These are phyloP conservation scores for Boletus eberwhitei DNA, from an alignment of 768 basidiomycete genomes.

Conservation along the genomic window DNA sequence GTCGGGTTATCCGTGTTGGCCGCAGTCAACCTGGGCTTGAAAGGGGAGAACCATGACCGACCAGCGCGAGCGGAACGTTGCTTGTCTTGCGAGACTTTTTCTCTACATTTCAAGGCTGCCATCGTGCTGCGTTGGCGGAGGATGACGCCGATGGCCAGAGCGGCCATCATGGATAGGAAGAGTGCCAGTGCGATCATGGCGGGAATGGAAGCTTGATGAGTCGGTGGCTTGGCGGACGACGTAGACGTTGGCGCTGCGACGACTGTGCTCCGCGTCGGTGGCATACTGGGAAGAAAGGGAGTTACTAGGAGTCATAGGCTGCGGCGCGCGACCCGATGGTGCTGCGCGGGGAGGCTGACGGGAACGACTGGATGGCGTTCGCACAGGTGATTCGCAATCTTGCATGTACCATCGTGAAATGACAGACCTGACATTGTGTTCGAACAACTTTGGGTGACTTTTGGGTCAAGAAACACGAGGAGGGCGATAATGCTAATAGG, in stretches of 20 bases:
- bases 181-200: conserved; percentile 20
- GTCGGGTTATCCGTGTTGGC: conserved; percentile 3
- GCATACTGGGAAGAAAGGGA: conserved; percentile 4
- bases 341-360: conserved; percentile 15
- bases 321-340: background rate
- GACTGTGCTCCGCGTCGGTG: conserved; percentile 13
- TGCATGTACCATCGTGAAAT: background rate
- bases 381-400: background rate
- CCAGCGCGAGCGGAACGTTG: background rate
- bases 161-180: conserved; percentile 18
- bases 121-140: conserved; percentile 15
- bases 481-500: background rate
- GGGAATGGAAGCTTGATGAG: conserved; percentile 14
- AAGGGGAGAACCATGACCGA: conserved; percentile 2
- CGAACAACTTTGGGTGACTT: background rate
- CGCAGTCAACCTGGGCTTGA: background rate
- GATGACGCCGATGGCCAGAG: conserved; percentile 18
- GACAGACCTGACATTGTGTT: background rate
- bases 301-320: background rate
- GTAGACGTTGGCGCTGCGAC: background rate
- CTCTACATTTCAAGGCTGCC: background rate
- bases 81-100: background rate
- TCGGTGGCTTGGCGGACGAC: background rate
- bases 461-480: background rate
- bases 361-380: background rate